A percentile compares a stretch with the other conserved stretches of the same genome.
Evolutionary conservation across 1,139 yeast species (phyloP).

Genomic region (Yamadazyma dushanensis): DNA sequence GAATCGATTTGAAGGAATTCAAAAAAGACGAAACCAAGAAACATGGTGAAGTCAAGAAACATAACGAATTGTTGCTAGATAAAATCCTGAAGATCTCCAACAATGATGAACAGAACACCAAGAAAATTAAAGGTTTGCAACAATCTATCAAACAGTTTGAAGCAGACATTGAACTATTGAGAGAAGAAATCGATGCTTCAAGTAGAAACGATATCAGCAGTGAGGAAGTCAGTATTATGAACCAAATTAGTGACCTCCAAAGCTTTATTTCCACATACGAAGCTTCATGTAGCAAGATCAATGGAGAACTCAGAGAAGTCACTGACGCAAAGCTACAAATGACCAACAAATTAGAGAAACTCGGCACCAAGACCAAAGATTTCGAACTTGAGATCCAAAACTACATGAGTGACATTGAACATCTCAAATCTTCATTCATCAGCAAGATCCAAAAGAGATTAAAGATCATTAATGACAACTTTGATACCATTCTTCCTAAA

Average conservation of each 20-base stretch:
- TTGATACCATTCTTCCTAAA: constrained; percentile 38
- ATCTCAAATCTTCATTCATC: constrained; percentile 24
- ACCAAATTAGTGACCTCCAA: constrained; percentile 27
- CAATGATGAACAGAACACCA: constrained; percentile 26
- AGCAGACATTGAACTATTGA: constrained; percentile 31
- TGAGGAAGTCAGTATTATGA: constrained; percentile 16
- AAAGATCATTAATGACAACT: constrained; percentile 36
- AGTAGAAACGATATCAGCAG: constrained; percentile 15
- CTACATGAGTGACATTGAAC: constrained; percentile 18
- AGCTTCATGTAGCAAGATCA: constrained; percentile 23
- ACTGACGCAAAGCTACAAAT: constrained; percentile 24
- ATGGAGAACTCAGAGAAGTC: constrained; percentile 22
- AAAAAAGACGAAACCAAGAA: constrained; percentile 64
- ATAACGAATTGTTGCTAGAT: constrained; percentile 55
- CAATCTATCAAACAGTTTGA: constrained; percentile 45
- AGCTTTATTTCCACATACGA: constrained; percentile 27
- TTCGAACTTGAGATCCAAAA: constrained; percentile 29
- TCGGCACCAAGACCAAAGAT: constrained; percentile 24
- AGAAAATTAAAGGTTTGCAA: constrained; percentile 43
- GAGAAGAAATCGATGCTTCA: constrained; percentile 20
- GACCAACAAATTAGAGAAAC: constrained; percentile 27
- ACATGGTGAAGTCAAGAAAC: constrained; percentile 51
- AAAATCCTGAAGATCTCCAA: constrained; percentile 41
- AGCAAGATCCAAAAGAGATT: constrained; percentile 30
- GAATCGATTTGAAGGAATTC: constrained; percentile 52